Conservation (phyloP, 306 rosid genomes). For the Vigna nakashimae region DNA sequence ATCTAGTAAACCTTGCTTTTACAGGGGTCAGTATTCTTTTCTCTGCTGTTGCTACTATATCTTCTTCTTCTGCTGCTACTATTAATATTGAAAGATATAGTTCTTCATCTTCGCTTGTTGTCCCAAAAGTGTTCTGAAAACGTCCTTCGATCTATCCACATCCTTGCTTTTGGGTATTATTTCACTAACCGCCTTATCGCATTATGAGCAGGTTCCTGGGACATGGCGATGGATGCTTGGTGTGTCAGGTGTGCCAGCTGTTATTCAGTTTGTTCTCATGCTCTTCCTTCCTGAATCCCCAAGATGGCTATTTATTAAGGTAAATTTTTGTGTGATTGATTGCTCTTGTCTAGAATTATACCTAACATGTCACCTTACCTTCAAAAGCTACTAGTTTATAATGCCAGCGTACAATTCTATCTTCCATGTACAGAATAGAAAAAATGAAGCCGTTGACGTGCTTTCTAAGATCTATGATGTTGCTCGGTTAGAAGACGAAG, state of each 20-base stretch:
- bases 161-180: not conserved
- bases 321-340: slow-evolving; percentile 19
- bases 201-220: slow-evolving; percentile 72
- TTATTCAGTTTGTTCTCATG: slow-evolving; percentile 79
- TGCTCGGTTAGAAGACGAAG: slow-evolving; percentile 80
- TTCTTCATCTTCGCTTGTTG: not conserved
- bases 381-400: slow-evolving; percentile 18
- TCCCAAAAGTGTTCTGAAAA: slow-evolving; percentile 24
- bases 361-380: slow-evolving; percentile 2
- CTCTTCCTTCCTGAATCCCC: slow-evolving; percentile 93
- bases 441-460: slow-evolving; percentile 70
- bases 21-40: slow-evolving; percentile 62
- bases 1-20: slow-evolving; percentile 82
- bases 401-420: slow-evolving; percentile 17
- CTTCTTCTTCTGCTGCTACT: too few species aligned
- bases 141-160: not conserved
- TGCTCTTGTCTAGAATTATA: not conserved
- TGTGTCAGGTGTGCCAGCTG: slow-evolving; percentile 81
- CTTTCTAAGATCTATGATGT: slow-evolving; percentile 72
- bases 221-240: slow-evolving; percentile 99
- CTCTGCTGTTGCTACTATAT: not conserved
- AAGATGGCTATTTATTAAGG: slow-evolving; percentile 89
- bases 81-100: not conserved
- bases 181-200: slow-evolving; percentile 28
- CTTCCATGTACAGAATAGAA: slow-evolving; percentile 60